A percentile compares a stretch with the other conserved stretches of the same genome.
Evolutionary conservation across 2,329 filamentous ascomycete species (phyloP).

Genomic region (Huntiella bhutanensis): DNA sequence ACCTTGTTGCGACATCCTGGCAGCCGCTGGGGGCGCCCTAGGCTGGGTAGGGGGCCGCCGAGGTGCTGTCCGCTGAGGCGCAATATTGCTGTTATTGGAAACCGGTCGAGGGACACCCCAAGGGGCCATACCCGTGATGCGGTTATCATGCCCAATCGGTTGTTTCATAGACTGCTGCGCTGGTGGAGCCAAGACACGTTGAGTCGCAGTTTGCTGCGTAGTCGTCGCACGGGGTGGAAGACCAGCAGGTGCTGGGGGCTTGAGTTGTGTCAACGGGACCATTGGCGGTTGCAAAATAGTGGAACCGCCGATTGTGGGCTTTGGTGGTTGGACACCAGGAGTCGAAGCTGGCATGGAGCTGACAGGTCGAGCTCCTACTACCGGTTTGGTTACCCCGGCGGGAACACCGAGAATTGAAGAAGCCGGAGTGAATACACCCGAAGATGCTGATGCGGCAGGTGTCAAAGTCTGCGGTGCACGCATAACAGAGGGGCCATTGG

Average conservation of each 20-base stretch:
- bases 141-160: background rate
- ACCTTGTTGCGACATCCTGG: background rate
- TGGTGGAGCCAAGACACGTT: background rate
- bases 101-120: slow-evolving; percentile 7
- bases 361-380: background rate
- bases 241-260: slow-evolving; percentile 7
- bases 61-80: background rate
- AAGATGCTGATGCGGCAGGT: background rate
- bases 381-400: background rate
- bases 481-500: too few relatives aligned
- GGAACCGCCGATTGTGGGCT: background rate
- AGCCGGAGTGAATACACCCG: background rate
- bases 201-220: background rate
- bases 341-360: background rate
- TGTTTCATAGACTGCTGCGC: background rate
- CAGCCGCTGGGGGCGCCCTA: background rate
- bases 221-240: background rate
- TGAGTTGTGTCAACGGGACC: slow-evolving; percentile 5
- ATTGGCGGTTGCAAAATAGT: slow-evolving; percentile 5
- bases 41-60: background rate
- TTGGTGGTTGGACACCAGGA: background rate
- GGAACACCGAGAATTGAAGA: background rate
- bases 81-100: background rate
- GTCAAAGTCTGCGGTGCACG: background rate
- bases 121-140: slow-evolving; percentile 7